phyloP scores from a whole-genome alignment of 2,329 filamentous ascomycete genomes.

The Aureobasidium sp. region DNA sequence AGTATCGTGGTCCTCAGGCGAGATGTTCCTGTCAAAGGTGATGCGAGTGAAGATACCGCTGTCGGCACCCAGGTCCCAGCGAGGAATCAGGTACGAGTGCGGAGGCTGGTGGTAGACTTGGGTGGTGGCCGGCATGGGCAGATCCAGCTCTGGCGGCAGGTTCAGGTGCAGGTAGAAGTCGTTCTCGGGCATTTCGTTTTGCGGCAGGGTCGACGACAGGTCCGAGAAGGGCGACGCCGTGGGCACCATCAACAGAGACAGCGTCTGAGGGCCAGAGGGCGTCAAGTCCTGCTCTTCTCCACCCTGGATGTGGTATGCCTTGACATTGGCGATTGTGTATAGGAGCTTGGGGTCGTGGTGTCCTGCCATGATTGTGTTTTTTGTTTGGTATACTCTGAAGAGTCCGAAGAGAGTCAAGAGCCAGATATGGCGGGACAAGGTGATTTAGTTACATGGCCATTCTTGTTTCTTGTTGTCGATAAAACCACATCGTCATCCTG shows the following conservation, averaged over 20 bases:
- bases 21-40: constrained; percentile 64
- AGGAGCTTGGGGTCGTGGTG: constrained; percentile 49
- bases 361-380: constrained; percentile 31
- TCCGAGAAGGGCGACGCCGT: constrained; percentile 64
- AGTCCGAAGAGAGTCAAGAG: neutral
- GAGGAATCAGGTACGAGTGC: constrained; percentile 83
- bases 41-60: constrained; percentile 87
- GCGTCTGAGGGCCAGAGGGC: constrained; percentile 75
- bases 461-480: neutral
- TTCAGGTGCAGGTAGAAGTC: constrained; percentile 97
- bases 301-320: constrained; percentile 83
- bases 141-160: constrained; percentile 85
- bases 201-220: constrained; percentile 46
- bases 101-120: constrained; percentile 97
- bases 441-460: neutral
- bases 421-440: neutral
- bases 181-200: constrained; percentile 56
- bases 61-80: constrained; percentile 86
- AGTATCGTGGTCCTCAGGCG: constrained; percentile 88
- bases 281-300: constrained; percentile 78
- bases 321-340: constrained; percentile 66
- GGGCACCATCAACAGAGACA: constrained; percentile 92
- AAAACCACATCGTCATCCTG: neutral
- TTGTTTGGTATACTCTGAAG: neutral
- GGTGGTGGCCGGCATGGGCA: constrained; percentile 87